These are phyloP conservation scores for Epichloe glyceriae DNA, from an alignment of 2,329 filamentous ascomycete genomes.

Conservation along the genomic window DNA sequence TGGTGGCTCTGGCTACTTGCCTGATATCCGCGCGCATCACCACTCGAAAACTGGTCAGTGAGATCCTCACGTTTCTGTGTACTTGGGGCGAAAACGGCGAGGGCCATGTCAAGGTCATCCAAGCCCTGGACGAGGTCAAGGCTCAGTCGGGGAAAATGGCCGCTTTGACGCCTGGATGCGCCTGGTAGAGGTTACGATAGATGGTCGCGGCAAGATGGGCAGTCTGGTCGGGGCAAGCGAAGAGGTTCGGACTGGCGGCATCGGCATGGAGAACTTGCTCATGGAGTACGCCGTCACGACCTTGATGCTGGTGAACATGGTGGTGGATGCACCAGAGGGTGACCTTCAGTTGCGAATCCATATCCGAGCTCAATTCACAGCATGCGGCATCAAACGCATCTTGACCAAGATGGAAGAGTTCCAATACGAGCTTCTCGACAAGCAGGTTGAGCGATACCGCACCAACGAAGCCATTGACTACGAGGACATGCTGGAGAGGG, in stretches of 20 bases:
- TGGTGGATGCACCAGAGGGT: slow-evolving; percentile 79
- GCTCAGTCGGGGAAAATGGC: slow-evolving; percentile 76
- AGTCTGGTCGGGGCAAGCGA: slow-evolving; percentile 94
- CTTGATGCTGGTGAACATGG: slow-evolving; percentile 90
- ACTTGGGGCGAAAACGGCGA: slow-evolving; percentile 77
- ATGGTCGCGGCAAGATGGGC: slow-evolving; percentile 97
- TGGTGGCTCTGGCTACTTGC: slow-evolving; percentile 75
- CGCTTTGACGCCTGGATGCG: slow-evolving; percentile 98
- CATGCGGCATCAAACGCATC: slow-evolving; percentile 88
- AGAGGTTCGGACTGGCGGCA: slow-evolving; percentile 87
- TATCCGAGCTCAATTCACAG: slow-evolving; percentile 89
- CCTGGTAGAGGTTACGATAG: slow-evolving; percentile 90
- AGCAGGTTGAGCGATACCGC: slow-evolving; percentile 88
- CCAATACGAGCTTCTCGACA: slow-evolving; percentile 96
- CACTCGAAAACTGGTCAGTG: slow-evolving; percentile 87
- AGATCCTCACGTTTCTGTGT: slow-evolving; percentile 90
- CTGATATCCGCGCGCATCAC: slow-evolving; percentile 80
- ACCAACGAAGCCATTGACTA: slow-evolving; percentile 96
- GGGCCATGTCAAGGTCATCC: slow-evolving; percentile 85
- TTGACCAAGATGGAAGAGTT: slow-evolving; percentile 95
- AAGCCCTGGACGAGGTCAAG: slow-evolving; percentile 87
- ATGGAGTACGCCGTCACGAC: slow-evolving; percentile 98
- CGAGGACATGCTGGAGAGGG: slow-evolving; percentile 87
- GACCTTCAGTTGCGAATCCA: slow-evolving; percentile 88
- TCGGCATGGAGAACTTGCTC: slow-evolving; percentile 95